These are phyloP conservation scores for Silene vulgaris DNA, from an alignment of 179 eudicot genomes.

Conservation along the genomic window DNA sequence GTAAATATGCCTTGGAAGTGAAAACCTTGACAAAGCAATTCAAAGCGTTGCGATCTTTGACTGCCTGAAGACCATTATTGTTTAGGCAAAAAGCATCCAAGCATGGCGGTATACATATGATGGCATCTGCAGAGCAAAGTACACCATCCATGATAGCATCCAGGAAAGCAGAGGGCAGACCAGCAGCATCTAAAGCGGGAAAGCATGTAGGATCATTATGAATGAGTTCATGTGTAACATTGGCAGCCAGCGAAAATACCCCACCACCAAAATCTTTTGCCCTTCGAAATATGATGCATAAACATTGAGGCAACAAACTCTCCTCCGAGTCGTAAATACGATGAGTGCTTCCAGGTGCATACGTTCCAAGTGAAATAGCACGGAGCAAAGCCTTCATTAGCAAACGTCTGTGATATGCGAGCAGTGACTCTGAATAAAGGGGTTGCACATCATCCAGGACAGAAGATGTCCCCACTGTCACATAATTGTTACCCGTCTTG, in stretches of 20 bases:
- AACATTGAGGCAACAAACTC: constrained; percentile 79
- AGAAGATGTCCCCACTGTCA: constrained; percentile 34
- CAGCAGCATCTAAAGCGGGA: constrained; percentile 77
- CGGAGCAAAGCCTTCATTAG: constrained; percentile 89
- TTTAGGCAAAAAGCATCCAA: constrained; percentile 94
- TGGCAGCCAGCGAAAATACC: constrained; percentile 91
- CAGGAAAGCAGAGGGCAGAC: constrained; percentile 79
- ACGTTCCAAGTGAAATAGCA: constrained; percentile 93
- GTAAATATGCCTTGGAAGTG: constrained; percentile 71
- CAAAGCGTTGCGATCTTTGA: constrained; percentile 83
- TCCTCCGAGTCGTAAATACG: constrained; percentile 90
- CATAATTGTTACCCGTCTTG: constrained; percentile 27
- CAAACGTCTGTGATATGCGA: constrained; percentile 74
- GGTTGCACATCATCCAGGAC: constrained; percentile 63
- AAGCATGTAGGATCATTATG: constrained; percentile 96
- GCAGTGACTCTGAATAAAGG: constrained; percentile 78
- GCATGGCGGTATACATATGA: constrained; percentile 94
- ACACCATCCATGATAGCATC: constrained; percentile 91
- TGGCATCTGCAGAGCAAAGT: constrained; percentile 87
- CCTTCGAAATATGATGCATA: constrained; percentile 71
- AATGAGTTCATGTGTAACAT: constrained; percentile 92
- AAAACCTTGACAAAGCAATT: constrained; percentile 95
- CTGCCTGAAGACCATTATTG: constrained; percentile 87
- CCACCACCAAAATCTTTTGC: constrained; percentile 99
- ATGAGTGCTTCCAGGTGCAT: constrained; percentile 84